Conservation (phyloP, 106 monocot genomes). For the Phalaenopsis aphrodite region DNA sequence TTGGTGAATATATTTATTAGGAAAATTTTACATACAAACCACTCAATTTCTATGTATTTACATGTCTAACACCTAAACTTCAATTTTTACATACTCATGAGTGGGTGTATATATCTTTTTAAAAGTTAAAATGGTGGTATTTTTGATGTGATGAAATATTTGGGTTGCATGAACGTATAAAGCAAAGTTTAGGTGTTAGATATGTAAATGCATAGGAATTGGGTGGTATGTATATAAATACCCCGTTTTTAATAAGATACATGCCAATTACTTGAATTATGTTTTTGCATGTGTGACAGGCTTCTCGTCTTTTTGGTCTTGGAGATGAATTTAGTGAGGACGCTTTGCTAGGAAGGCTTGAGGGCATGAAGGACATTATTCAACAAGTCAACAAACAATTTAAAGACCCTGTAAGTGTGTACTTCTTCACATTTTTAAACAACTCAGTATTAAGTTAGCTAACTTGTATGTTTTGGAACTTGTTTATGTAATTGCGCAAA, state of each 20-base stretch:
- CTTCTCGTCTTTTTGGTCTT: slow-evolving; percentile 82
- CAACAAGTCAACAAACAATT: slow-evolving; percentile 97
- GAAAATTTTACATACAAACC: too few relatives aligned
- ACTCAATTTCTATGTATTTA: too few relatives aligned
- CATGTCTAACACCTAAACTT: too few relatives aligned
- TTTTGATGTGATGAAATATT: too few relatives aligned
- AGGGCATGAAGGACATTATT: slow-evolving; percentile 92
- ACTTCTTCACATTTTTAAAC: background rate
- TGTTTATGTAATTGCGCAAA: background rate
- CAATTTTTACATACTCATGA: too few relatives aligned
- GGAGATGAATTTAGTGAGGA: slow-evolving; percentile 87
- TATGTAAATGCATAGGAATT: too few relatives aligned
- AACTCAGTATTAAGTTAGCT: background rate
- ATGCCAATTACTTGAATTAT: background rate
- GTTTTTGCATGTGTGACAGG: slow-evolving; percentile 11
- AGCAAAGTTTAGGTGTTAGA: too few relatives aligned
- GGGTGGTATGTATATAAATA: too few relatives aligned
- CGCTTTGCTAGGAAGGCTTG: slow-evolving; percentile 80
- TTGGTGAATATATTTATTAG: background rate
- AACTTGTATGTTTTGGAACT: background rate
- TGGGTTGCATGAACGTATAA: too few relatives aligned
- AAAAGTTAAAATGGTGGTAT: too few relatives aligned
- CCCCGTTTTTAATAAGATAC: background rate
- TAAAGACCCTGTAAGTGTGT: slow-evolving; percentile 64
- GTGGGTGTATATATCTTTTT: too few relatives aligned